Evolutionary conservation across 345 rosid genomes (phyloP).

Genomic region (Salix brachista): DNA sequence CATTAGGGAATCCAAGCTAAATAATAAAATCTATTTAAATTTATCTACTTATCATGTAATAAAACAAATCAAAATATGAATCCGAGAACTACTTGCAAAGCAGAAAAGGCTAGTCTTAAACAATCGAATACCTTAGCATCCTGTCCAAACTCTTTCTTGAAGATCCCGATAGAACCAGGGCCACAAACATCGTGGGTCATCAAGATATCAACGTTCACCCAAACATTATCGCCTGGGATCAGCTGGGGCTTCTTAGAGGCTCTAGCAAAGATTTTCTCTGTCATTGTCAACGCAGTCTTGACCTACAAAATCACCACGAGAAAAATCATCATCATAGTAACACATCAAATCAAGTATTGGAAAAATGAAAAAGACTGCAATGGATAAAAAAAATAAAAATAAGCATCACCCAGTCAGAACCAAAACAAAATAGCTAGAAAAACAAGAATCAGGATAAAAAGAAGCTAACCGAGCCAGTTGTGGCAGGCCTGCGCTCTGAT

Average conservation of each 20-base stretch:
- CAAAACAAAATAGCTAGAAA: not conserved
- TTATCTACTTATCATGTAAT: no score
- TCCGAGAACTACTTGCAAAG: not conserved
- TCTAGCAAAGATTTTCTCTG: conserved; percentile 86
- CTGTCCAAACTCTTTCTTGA: conserved; percentile 84
- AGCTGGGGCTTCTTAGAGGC: conserved; percentile 70
- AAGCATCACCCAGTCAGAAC: not conserved
- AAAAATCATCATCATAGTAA: not conserved
- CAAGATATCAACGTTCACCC: conserved; percentile 86
- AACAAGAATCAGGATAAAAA: not conserved
- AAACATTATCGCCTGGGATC: conserved; percentile 86
- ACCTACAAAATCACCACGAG: conserved; percentile 42
- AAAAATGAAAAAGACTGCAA: not conserved
- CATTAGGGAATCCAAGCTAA: not conserved
- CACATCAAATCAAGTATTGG: not conserved
- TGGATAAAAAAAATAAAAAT: not conserved
- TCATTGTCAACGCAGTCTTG: conserved; percentile 91
- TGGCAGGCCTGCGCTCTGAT: conserved; percentile 61
- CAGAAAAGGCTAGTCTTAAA: not conserved
- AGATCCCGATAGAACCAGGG: conserved; percentile 87
- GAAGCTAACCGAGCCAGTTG: conserved; percentile 59
- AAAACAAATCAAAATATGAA: not conserved
- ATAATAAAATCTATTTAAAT: no score
- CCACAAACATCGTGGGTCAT: conserved; percentile 99
- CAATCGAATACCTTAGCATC: conserved; percentile 61